Evolutionary conservation across 345 rosid genomes (phyloP), one percentile per base, ranked within the genome.

Genomic region (Lumnitzera littorea): DNA sequence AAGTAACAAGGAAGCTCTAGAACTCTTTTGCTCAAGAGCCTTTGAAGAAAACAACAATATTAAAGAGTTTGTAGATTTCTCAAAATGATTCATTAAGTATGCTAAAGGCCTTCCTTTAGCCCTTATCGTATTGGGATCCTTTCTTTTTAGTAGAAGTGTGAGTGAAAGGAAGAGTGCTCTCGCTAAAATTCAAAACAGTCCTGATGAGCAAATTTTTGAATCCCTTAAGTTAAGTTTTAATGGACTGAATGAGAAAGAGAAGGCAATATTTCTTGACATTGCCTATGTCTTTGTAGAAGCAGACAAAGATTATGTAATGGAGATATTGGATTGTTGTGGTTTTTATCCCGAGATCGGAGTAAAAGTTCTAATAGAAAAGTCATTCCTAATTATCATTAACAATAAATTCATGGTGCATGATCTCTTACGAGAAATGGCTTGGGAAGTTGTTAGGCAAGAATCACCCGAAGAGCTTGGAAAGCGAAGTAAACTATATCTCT

Each of bases 361-460:
- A 0, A 3, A 4, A 0, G 5, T 5, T 20, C 50, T 57, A 12
- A 4, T 17, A 0, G 0, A 43, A 0, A 57, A 9, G 20, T 0
- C 48, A 29, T 24, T 57, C 7, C 8, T 57, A 5, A 1, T 6
- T 7, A 46, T 43, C 3, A 4, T 3, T 2, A 25, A 1, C 0
- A 5, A 13, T 43, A 57, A 0, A 20, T 0, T 43, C 12, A 17
- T 15, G 49, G 20, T 43, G 61, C 61, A 43, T 20, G 49, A 57
- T 13, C 24, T 57, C 24, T 25, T 57, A 12, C 61, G 17, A 13
- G 61, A 57, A 24, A 36, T 43, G 27, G 12, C 49, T 20, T 16
- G 48, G 48, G 12, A 57, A 36, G 23, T 57, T 31, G 61, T 57
- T 9, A 13, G 9, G 17, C 6, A 0, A 43, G 27, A 57, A 14